phyloP scores from a whole-genome alignment of 345 rosid species.

The Salix udensis region DNA sequence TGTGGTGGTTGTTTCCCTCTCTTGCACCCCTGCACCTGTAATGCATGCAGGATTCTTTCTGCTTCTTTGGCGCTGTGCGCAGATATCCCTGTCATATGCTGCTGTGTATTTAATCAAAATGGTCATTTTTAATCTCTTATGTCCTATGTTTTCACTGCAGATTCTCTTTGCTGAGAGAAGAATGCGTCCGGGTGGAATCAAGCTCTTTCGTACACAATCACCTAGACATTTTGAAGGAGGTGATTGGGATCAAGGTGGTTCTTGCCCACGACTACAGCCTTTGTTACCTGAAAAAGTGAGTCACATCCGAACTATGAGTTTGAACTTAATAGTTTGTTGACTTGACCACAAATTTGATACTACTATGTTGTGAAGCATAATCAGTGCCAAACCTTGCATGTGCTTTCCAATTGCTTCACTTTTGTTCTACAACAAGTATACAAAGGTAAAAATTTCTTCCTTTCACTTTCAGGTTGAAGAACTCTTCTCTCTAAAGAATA shows the following conservation, averaged over 20 bases:
- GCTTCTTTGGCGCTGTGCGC: background rate
- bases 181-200: conserved; percentile 41
- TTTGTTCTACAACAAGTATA: background rate
- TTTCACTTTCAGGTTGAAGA: conserved; percentile 54
- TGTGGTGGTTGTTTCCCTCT: background rate
- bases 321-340: background rate
- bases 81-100: no score
- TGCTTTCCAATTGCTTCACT: background rate
- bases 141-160: conserved; percentile 20
- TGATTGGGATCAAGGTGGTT: conserved; percentile 96
- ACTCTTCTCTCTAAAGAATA: conserved; percentile 57
- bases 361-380: background rate
- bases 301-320: conserved; percentile 3
- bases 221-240: conserved; percentile 99
- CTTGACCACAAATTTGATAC: background rate
- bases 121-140: background rate
- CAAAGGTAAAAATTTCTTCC: background rate
- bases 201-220: conserved; percentile 72
- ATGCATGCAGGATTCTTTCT: background rate
- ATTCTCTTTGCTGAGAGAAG: conserved; percentile 43
- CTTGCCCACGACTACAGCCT: conserved; percentile 59
- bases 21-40: background rate
- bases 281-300: conserved; percentile 57
- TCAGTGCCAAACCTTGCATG: background rate
- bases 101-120: background rate